Evolutionary conservation across 805 yeast species (phyloP).

Genomic region (Hanseniaspora osmophila): DNA sequence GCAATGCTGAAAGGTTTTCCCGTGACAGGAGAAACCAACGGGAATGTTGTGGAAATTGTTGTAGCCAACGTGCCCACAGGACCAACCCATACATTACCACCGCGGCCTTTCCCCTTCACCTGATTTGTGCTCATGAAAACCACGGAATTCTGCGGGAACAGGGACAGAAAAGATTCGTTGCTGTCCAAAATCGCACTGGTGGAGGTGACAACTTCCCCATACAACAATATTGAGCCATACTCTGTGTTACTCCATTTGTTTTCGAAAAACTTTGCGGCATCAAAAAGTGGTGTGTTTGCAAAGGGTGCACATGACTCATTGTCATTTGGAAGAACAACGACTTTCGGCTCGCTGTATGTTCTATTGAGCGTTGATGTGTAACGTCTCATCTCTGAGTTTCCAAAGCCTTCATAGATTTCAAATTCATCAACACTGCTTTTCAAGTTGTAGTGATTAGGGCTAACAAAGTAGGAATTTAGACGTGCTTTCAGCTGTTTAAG

Average conservation of each 20-base stretch:
- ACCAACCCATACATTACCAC: slow-evolving; percentile 89
- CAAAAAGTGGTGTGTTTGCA: slow-evolving; percentile 58
- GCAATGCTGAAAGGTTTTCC: slow-evolving; percentile 48
- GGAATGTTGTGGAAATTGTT: slow-evolving; percentile 51
- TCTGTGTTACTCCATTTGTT: slow-evolving; percentile 20
- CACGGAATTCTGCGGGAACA: slow-evolving; percentile 25
- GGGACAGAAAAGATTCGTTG: slow-evolving; percentile 44
- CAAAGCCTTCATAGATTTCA: slow-evolving; percentile 13
- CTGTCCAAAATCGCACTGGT: slow-evolving; percentile 68
- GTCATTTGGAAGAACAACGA: slow-evolving; percentile 30
- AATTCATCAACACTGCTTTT: slow-evolving; percentile 20
- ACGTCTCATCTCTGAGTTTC: slow-evolving; percentile 8
- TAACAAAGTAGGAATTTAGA: slow-evolving; percentile 13
- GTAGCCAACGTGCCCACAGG: slow-evolving; percentile 86
- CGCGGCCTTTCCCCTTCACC: slow-evolving; percentile 84
- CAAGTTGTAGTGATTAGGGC: slow-evolving; percentile 29
- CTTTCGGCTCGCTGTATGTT: slow-evolving; percentile 47
- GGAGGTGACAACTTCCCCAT: slow-evolving; percentile 84
- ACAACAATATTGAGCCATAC: slow-evolving; percentile 55
- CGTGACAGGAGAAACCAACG: slow-evolving; percentile 27
- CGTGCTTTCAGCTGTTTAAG: background rate
- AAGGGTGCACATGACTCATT: slow-evolving; percentile 34
- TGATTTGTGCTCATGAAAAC: slow-evolving; percentile 60
- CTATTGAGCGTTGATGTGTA: slow-evolving; percentile 15
- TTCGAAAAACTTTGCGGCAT: slow-evolving; percentile 40